Evolutionary conservation across 2,329 filamentous ascomycete species (phyloP).

Genomic region (Venturia aucupariae): DNA sequence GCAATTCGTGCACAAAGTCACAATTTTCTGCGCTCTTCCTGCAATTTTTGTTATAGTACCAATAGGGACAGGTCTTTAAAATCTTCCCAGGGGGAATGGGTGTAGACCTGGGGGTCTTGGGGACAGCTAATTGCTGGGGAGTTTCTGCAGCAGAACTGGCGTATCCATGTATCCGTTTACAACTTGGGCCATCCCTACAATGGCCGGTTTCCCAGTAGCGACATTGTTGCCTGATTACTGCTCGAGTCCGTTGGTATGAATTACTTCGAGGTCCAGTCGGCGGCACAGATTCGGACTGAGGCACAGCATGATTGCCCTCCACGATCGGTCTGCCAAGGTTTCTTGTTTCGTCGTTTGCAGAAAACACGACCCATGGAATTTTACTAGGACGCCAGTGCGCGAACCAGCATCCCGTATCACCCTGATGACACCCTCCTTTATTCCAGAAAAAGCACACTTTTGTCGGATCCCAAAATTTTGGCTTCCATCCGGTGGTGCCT

Average conservation of each 20-base stretch:
- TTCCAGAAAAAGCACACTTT: background rate
- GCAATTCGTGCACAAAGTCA: background rate
- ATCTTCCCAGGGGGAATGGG: background rate
- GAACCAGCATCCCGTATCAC: slow-evolving; percentile 4
- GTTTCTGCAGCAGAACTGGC: background rate
- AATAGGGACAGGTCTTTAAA: background rate
- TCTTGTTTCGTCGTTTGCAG: background rate
- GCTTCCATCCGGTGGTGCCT: background rate
- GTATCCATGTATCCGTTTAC: background rate
- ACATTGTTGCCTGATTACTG: background rate
- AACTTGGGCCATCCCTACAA: background rate
- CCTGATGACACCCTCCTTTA: background rate
- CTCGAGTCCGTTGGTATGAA: background rate
- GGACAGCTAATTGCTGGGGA: background rate
- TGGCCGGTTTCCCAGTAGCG: background rate
- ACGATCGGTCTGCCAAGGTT: background rate
- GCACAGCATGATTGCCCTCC: background rate
- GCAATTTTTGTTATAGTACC: background rate
- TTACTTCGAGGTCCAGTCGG: background rate
- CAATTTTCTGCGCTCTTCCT: background rate
- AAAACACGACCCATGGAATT: background rate
- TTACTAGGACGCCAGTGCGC: slow-evolving; percentile 4
- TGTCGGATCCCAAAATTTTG: background rate
- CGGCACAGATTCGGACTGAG: background rate
- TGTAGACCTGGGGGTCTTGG: background rate